phyloP scores from a whole-genome alignment of 1,284 basidiomycete genomes.

The Lentinula novae-zelandiae region DNA sequence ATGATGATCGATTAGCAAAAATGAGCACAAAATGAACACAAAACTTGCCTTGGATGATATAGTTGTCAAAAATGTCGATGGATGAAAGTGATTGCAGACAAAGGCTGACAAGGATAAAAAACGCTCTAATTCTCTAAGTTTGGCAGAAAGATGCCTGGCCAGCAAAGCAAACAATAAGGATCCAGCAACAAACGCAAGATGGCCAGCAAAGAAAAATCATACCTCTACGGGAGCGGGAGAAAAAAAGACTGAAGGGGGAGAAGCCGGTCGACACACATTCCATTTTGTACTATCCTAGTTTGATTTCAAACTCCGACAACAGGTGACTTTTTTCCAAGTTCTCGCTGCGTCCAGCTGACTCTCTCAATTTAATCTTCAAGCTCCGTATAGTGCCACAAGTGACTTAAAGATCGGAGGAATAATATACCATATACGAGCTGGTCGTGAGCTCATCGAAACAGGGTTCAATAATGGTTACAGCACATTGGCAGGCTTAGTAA shows the following conservation, averaged over 20 bases:
- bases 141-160: slow-evolving; percentile 46
- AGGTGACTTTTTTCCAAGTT: not conserved
- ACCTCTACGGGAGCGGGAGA: slow-evolving; percentile 1
- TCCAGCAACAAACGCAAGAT: not conserved
- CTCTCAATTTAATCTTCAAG: not conserved
- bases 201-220: not conserved
- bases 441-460: not conserved
- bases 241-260: slow-evolving; percentile 20
- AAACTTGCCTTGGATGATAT: slow-evolving; percentile 34
- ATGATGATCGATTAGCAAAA: slow-evolving; percentile 14
- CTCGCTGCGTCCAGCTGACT: not conserved
- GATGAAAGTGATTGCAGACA: slow-evolving; percentile 34
- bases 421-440: not conserved
- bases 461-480: not conserved
- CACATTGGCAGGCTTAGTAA: not conserved
- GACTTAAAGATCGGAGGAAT: not conserved
- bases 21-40: slow-evolving; percentile 1
- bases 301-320: not conserved
- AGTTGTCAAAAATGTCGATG: slow-evolving; percentile 30
- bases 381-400: not conserved
- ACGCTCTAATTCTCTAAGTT: slow-evolving; percentile 50
- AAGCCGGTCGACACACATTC: slow-evolving; percentile 12
- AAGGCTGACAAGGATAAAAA: slow-evolving; percentile 43
- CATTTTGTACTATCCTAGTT: not conserved
- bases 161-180: not conserved